Base-by-base conservation (phyloP, 495 filamentous ascomycete genomes). In the Paragyromitra xinjiangensis region DNA sequence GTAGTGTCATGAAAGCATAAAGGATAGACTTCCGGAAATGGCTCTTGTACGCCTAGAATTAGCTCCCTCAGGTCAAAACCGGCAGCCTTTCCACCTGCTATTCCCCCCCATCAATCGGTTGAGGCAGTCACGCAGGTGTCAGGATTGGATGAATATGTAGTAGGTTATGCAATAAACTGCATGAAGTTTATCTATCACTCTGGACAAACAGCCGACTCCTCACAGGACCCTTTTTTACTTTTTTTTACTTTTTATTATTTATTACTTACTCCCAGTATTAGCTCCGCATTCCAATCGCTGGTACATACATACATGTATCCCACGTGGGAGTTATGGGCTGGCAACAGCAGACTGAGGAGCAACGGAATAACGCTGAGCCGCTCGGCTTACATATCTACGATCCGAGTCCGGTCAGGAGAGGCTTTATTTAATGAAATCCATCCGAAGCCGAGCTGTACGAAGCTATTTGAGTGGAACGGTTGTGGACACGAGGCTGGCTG, bases 391-490 rank as follows among this genome's bases (percentile, higher is more conserved):
- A 71, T 34, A 34, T 34, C 29, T 34, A 34, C 29, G 29, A 34
- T 26, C 59, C 16, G 39, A 61, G 16, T 6, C 48, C 9, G 65
- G 65, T 58, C 29, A 34, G 70, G 71, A 29, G 63, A 29, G 51
- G 14, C 16, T 73, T 55, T 76, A 67, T 73, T 44, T 76, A 67
- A 61, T 69, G 55, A 62, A 5, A 42, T 53, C 26, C 53, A 40
- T 24, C 63, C 40, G 44, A 39, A 58, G 71, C 71, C 56, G 71
- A 68, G 44, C 56, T n/a, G 58, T 62, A 50, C 37, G 19, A 22
- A 29, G 48, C 11, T 65, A 64, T 55, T 72, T 51, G 29, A 29
- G 51, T 39, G n/a, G 42, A 40, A 26, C 8, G 39, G 29, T 42
- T 22, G 39, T 40, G 58, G 53, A 19, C 53, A 37, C 39, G 51